Evolutionary conservation across 2,329 filamentous ascomycete genomes (phyloP), one percentile per base, ranked within the genome.

Genomic region (Hypocrella siamensis): DNA sequence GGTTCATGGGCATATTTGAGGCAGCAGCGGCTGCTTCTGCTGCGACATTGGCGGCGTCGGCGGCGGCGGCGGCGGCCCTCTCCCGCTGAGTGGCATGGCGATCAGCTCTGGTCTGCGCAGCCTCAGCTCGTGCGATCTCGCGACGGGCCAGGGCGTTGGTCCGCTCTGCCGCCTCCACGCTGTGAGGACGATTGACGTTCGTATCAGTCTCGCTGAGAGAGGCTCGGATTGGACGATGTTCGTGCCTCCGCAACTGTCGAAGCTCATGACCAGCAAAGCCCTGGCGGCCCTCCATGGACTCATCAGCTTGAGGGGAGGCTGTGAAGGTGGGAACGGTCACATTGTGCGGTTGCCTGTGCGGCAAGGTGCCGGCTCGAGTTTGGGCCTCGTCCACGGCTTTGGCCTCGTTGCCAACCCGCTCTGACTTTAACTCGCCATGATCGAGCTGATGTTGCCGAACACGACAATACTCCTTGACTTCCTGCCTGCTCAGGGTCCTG

Each of bases 381-480:
- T 63, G 64, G 0, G 67, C 67, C 16, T 70, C 63, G 6, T 48
- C 51, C 1, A 70, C 65, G 2, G 70, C 70, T 32, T 57, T 56
- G 2, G 48, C 51, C 40, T 71, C 67, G 40, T 76, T 75, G 1
- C 50, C 47, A 4, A 50, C 43, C 14, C 61, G 58, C 3, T 72
- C 58, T 1, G 61, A 59, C 0, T 57, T 46, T 0, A 44, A 47
- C 46, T 76, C 72, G 17, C 62, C 65, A 5, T 54, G 51, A 29
- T 75, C 69, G 1, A 74, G 49, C 40, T 76, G 70, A 28, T 53
- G 59, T 43, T 75, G 70, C 4, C 72, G 66, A 25, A 77, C 61
- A 14, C 71, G 68, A 31, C 67, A 68, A 39, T 75, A 77, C 42
- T 77, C 71, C 46, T 76, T 76, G 30, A 77, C 57, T 39, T 77